Evolutionary conservation across 768 basidiomycete species (phyloP).

Genomic region (Suillus americanus): DNA sequence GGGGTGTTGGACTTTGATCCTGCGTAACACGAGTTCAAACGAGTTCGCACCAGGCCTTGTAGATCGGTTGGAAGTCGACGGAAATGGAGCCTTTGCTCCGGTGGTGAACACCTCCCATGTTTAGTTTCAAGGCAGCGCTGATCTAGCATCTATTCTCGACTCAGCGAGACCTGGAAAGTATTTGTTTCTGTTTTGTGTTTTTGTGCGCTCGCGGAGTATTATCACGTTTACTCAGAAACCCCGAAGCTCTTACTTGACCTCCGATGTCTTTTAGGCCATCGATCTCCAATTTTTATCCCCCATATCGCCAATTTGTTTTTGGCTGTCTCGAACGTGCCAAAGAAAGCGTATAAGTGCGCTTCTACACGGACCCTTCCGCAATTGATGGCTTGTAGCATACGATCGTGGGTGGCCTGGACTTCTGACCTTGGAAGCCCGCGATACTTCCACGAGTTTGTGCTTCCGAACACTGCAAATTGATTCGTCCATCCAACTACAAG

Average conservation of each 20-base stretch:
- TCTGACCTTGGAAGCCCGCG: neutral
- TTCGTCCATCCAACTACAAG: neutral
- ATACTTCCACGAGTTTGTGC: slow-evolving; percentile 3
- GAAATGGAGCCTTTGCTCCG: neutral
- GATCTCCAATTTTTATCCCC: slow-evolving; percentile 2
- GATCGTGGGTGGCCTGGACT: slow-evolving; percentile 4
- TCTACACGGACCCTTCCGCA: neutral
- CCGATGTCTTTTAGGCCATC: neutral
- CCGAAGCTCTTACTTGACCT: neutral
- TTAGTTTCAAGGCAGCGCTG: neutral
- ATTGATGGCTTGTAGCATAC: neutral
- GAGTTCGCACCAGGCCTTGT: neutral
- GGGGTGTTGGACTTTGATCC: neutral
- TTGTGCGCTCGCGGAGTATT: slow-evolving; percentile 4
- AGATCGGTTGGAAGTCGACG: neutral
- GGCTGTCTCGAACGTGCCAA: neutral
- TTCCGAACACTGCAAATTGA: neutral
- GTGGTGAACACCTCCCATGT: neutral
- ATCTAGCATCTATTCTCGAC: neutral
- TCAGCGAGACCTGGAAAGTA: neutral
- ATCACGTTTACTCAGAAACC: slow-evolving; percentile 1
- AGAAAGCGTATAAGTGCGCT: neutral
- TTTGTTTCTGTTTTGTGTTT: slow-evolving; percentile 7
- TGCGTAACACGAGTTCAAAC: neutral
- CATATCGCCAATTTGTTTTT: slow-evolving; percentile 6